phyloP scores from a whole-genome alignment of 352 stramenopile species.

The Globisporangium nodosum region DNA sequence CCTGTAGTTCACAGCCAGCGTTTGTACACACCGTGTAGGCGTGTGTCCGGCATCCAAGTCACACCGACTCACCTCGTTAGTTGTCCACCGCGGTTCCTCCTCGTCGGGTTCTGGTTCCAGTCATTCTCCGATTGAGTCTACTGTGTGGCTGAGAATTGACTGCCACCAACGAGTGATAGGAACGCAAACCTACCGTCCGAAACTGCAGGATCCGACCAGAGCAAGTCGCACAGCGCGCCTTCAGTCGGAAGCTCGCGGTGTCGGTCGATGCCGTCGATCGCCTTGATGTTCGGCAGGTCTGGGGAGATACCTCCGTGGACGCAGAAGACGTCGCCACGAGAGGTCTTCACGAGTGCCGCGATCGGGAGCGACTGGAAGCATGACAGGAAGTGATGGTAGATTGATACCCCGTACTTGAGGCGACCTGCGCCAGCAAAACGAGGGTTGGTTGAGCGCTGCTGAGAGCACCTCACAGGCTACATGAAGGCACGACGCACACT shows the following conservation, averaged over 20 bases:
- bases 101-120: slow-evolving; percentile 1
- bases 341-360: slow-evolving; percentile 41
- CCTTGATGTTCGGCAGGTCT: slow-evolving; percentile 34
- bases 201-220: slow-evolving; percentile 60
- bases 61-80: slow-evolving; percentile 20
- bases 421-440: slow-evolving; percentile 18
- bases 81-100: slow-evolving; percentile 18
- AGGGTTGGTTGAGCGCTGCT: not conserved
- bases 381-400: slow-evolving; percentile 77
- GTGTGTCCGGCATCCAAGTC: no score
- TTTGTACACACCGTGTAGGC: no score
- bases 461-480: not conserved
- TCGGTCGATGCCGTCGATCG: slow-evolving; percentile 59
- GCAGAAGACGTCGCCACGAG: slow-evolving; percentile 50
- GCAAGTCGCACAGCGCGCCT: slow-evolving; percentile 63
- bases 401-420: slow-evolving; percentile 74
- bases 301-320: slow-evolving; percentile 72
- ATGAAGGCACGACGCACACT: slow-evolving; percentile 36
- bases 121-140: not conserved
- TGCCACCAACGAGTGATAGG: not conserved
- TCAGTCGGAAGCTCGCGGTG: slow-evolving; percentile 51
- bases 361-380: slow-evolving; percentile 76
- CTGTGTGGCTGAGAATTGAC: not conserved
- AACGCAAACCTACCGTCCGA: slow-evolving; percentile 7
- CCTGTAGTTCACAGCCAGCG: slow-evolving; percentile 16